A percentile compares a stretch with the other conserved stretches of the same genome.
Evolutionary conservation across 768 basidiomycete species (phyloP).

Genomic region (Boletellus sp.): DNA sequence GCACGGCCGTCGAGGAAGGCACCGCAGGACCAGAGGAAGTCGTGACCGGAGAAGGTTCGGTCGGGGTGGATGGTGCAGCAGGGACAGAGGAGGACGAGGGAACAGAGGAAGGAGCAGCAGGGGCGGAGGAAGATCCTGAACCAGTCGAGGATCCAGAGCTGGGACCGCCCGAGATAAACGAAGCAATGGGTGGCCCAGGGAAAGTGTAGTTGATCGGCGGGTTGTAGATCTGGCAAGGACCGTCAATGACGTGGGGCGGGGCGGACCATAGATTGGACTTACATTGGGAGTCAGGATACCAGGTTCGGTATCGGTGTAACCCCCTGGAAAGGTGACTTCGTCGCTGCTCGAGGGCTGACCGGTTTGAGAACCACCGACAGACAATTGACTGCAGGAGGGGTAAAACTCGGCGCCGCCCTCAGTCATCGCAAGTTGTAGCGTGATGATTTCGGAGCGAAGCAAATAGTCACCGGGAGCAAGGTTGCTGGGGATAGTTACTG

Average conservation of each 20-base stretch:
- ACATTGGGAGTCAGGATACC: slow-evolving; percentile 58
- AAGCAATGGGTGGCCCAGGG: slow-evolving; percentile 49
- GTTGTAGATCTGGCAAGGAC: slow-evolving; percentile 23
- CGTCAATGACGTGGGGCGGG: neutral
- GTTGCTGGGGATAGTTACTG: slow-evolving; percentile 41
- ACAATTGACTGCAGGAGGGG: slow-evolving; percentile 25
- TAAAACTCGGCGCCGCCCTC: slow-evolving; percentile 50
- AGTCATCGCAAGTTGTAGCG: slow-evolving; percentile 58
- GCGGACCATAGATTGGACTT: neutral
- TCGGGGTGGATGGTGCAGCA: no score
- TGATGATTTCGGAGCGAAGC: slow-evolving; percentile 72
- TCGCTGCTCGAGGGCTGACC: slow-evolving; percentile 20
- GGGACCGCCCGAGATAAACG: slow-evolving; percentile 31
- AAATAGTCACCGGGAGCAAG: slow-evolving; percentile 69
- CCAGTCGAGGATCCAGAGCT: slow-evolving; percentile 5
- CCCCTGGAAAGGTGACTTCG: slow-evolving; percentile 65
- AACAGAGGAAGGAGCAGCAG: neutral
- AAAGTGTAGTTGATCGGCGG: slow-evolving; percentile 38
- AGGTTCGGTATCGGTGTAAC: slow-evolving; percentile 62
- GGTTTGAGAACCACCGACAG: slow-evolving; percentile 27
- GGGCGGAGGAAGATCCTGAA: slow-evolving; percentile 1
- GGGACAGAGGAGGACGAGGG: slow-evolving; percentile 2
- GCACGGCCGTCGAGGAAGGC: no score
- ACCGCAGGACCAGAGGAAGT: no score
- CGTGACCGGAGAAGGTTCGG: no score